Evolutionary conservation across 208 protist genomes (phyloP).

Genomic region (Angomonas deanei): DNA sequence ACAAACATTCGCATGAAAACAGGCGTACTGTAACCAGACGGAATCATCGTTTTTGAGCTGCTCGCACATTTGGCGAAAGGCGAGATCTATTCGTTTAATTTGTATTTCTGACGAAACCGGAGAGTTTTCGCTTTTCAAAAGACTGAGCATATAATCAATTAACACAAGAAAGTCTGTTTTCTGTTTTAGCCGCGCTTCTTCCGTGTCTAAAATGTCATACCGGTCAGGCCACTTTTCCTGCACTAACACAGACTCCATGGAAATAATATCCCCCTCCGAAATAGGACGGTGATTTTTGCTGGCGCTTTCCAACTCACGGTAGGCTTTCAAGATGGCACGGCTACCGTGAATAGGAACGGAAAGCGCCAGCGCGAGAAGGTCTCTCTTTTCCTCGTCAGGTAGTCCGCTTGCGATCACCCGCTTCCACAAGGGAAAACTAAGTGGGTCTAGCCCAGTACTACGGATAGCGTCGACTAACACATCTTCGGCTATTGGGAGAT

Average conservation of each 20-base stretch:
- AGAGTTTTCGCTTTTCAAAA: constrained; percentile 15
- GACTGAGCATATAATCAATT: constrained; percentile 30
- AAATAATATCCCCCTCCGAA: constrained; percentile 9
- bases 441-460: constrained; percentile 65
- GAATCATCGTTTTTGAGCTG: constrained; percentile 58
- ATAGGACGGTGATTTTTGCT: constrained; percentile 9
- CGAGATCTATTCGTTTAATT: constrained; percentile 65
- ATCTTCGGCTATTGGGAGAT: constrained; percentile 43
- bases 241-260: constrained; percentile 14
- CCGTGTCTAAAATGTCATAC: constrained; percentile 32
- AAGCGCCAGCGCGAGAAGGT: constrained; percentile 66
- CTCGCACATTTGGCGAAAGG: constrained; percentile 72
- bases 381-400: constrained; percentile 29
- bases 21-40: constrained; percentile 68
- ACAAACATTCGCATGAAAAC: constrained; percentile 54
- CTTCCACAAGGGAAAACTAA: constrained; percentile 67
- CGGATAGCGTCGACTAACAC: constrained; percentile 60
- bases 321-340: constrained; percentile 16
- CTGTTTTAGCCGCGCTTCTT: constrained; percentile 22
- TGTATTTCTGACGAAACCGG: constrained; percentile 32
- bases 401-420: constrained; percentile 26
- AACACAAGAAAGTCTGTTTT: constrained; percentile 42
- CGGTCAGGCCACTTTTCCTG: constrained; percentile 63
- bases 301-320: constrained; percentile 38
- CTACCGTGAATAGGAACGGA: constrained; percentile 56